Conservation (phyloP, 1,284 basidiomycete genomes). For the Rhodotorula sp. region DNA sequence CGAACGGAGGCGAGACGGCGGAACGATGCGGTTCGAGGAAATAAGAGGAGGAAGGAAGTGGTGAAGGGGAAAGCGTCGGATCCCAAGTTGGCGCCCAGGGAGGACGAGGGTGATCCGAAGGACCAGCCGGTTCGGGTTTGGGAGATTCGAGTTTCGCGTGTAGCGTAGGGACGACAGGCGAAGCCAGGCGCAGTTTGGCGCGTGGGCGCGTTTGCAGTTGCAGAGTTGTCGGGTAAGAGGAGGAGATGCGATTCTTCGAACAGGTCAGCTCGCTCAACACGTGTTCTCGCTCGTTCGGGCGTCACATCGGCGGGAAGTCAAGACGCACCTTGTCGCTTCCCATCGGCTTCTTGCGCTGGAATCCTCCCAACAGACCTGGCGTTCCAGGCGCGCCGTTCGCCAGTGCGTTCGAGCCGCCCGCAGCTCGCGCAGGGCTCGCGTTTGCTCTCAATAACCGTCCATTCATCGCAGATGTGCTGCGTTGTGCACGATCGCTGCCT, state of each 20-base stretch:
- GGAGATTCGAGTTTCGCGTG: not conserved
- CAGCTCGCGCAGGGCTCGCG: not conserved
- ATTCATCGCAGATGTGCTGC: no score
- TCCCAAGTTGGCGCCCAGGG: not conserved
- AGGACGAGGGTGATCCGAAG: not conserved
- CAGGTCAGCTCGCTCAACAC: not conserved
- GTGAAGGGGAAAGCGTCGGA: not conserved
- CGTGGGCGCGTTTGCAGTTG: not conserved
- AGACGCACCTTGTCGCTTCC: slow-evolving; percentile 7
- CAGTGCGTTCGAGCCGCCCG: not conserved
- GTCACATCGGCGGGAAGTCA: no score
- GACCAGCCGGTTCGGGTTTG: not conserved
- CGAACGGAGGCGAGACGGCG: not conserved
- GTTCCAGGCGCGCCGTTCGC: not conserved
- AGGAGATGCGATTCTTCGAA: not conserved
- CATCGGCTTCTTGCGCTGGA: slow-evolving; percentile 7
- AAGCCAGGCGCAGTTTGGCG: not conserved
- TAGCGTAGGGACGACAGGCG: not conserved
- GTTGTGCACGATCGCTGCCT: not conserved
- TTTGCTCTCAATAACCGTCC: not conserved
- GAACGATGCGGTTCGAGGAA: not conserved
- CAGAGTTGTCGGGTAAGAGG: not conserved
- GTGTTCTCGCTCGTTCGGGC: not conserved
- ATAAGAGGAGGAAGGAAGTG: not conserved
- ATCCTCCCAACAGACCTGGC: not conserved